These are phyloP conservation scores for Dothiorella sarmentorum DNA, from an alignment of 2,329 filamentous ascomycete species.

Conservation along the genomic window DNA sequence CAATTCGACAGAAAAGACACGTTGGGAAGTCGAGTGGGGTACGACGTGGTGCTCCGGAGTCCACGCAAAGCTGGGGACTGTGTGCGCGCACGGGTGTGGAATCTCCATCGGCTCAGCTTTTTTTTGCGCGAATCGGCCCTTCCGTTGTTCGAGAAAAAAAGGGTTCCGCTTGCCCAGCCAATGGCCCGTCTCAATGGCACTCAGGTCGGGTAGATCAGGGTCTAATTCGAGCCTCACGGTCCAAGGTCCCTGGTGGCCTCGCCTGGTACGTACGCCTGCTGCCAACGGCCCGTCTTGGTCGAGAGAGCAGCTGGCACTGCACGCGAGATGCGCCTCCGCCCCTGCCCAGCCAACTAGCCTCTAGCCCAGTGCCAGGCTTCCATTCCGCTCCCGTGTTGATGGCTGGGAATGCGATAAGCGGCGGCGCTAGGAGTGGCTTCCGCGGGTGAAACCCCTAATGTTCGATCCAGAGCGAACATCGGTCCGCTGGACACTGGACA, in stretches of 20 bases:
- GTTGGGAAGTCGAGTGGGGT: conserved; percentile 5
- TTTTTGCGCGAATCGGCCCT: conserved; percentile 9
- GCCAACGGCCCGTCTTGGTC: not conserved
- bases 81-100: not conserved
- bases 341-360: too few species aligned
- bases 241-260: not conserved
- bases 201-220: conserved; percentile 14
- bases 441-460: conserved; percentile 7
- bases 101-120: not conserved
- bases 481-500: too few species aligned
- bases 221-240: conserved; percentile 10
- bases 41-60: conserved; percentile 2
- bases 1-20: not conserved
- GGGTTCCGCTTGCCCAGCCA: not conserved
- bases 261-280: too few species aligned
- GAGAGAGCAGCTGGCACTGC: too few species aligned
- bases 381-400: not conserved
- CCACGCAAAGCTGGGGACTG: conserved; percentile 10
- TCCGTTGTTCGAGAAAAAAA: conserved; percentile 12
- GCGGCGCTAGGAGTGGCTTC: not conserved
- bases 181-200: conserved; percentile 1
- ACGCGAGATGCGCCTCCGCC: not conserved
- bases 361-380: too few species aligned
- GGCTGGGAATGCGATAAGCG: not conserved
- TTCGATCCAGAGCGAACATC: not conserved